Base-by-base conservation (phyloP, 257 asterid genomes). In the Salvia rosmarinus region DNA sequence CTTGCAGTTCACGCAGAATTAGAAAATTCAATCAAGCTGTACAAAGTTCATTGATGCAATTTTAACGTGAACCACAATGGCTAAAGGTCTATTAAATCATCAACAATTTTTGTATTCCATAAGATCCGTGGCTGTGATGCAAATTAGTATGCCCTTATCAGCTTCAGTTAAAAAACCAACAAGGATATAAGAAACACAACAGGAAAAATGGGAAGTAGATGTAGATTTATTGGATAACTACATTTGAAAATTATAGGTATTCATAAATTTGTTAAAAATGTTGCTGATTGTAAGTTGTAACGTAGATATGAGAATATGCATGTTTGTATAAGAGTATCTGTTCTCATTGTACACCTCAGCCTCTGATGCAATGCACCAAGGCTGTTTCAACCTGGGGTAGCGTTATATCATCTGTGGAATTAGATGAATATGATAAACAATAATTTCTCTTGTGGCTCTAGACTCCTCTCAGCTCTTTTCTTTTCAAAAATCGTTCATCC, bases 201-300 rank as follows among this genome's bases (percentile, higher is more conserved):
- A 37, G 20, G 19, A 3, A 16, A 57, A 58, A 35, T 5, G 13
- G 57, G 74, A 57, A 49, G 42, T 68, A 12, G 71, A 64, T 28
- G 20, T 35, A 57, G 55, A 32, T 71, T 73, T 43, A 66, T 67
- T 32, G 46, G 37, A 17, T 34, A 42, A 11, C 21, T 57, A 60
- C 23, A 9, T 19, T 28, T 17, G 64, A 59, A 64, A 64, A 34
- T 25, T 7, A 20, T 47, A 72, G 30, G 64, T 50, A 51, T n/a
- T 54, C 54, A 28, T 72, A 65, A 30, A 35, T 50, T 14, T 54
- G 66, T 56, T 55, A 28, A 67, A 50, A 68, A 42, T 54, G 47
- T 73, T 62, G 46, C 39, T 40, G 19, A 25, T 46, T 35, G 21
- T 30, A 60, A 42, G n/a, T n/a, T n/a, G n/a, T n/a, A n/a, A n/a